Base-by-base conservation (phyloP, 441 rosid species). In the Gossypium davidsonii region DNA sequence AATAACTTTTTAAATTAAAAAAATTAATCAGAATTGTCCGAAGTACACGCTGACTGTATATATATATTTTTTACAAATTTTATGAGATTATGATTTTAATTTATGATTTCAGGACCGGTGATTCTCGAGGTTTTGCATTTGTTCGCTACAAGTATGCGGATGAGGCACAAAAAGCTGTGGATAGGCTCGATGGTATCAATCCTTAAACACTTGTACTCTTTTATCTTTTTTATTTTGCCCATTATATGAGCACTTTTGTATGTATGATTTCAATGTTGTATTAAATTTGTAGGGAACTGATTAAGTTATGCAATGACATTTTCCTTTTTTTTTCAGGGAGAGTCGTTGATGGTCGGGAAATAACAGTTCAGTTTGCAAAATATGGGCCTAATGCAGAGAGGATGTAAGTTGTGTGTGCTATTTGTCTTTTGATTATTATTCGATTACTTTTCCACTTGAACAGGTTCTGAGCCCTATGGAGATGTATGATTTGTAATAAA, bases 141-240 rank as follows among this genome's bases (percentile, higher is more conserved):
- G 94, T 88, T 60, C 89, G 92, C 1, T 90, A 83, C 67, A 88
- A 88, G 89, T 90, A 88, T 61, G 88, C 88, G 26, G 91, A 88
- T 4, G 92, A 90, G 83, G 94, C 94, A 34, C 91, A 84, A 55
- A 90, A 88, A 79, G 92, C 94, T 42, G 94, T 90, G 26, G 94
- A 88, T 0, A 86, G 82, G 83, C 94, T 90, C 70, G 94, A 90
- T 79, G 92, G 94, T 88, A 76, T 34, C n/a, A 2, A 2, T 3
- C 0, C 6, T 31, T 31, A 5, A 34, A 23, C 18, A 46, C 15
- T 68, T 9, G 4, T 23, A 51, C 0, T 14, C 17, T 25, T 60
- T 7, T 34, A 6, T 34, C 39, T 51, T 56, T 0, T 11, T 64
- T 18, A 46, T 6, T 34, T 6, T 34, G 39, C 20, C 25, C 12